Evolutionary conservation across 2,329 filamentous ascomycete species (phyloP), one percentile per base, ranked within the genome.

Genomic region (Cladophialophora yegresii): DNA sequence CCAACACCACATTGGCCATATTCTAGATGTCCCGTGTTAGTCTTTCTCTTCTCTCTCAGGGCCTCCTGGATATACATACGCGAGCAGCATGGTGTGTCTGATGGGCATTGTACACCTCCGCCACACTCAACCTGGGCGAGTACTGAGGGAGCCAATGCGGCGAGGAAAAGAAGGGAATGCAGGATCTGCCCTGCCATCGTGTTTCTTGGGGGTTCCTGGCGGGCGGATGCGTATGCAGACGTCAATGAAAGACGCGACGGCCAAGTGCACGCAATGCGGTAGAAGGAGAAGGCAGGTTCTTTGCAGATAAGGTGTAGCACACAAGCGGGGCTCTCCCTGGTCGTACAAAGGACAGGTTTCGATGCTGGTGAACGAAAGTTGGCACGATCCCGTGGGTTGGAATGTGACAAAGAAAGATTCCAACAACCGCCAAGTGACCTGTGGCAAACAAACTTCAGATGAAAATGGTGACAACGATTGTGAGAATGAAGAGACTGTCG

Each of bases 1-100:
- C 95, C 95, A 62, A 92, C 87, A 80, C 93, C 95, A 74, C 95
- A 98, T 77, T 93, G 84, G 72, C 91, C 91, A 78, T 97, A 98
- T 78, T 95, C 92, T 96, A 73, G 57, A 13, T 16, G 53, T 67
- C 51, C 71, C 43, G 9, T 55, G 23, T 51, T 40, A 50, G 20
- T 47, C 32, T 56, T 16, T 8, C 53, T 23, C 30, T 9, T 10
- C 4, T 43, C 5, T 40, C 10, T 36, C 22, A 43, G 32, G 26
- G 12, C 1, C 7, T 56, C 10, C 10, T 2, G 54, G 47, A 22
- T 30, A 36, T 30, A 86, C 89, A 81, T 82, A 93, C 90, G 88
- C 64, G 89, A 92, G 77, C 90, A 93, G 80, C 90, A 92, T 32
- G 89, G 90, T n/a, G 85, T 79, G 51, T 85, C 83, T 72, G 88